Base-by-base conservation (phyloP, 1,284 basidiomycete genomes). In the Austropuccinia psidii region DNA sequence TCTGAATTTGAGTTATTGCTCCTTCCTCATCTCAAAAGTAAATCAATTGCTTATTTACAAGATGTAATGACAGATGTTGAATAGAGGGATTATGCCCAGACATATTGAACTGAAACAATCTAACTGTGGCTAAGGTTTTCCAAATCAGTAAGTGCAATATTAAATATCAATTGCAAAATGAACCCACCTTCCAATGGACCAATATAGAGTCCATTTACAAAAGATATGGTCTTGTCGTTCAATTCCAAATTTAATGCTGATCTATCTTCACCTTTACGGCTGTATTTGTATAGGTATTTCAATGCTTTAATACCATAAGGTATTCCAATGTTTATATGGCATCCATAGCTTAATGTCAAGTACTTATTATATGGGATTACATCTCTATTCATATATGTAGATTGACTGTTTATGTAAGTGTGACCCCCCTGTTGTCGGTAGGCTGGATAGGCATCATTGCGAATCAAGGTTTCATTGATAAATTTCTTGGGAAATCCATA, bases 71-170 rank as follows among this genome's bases (percentile, higher is more conserved):
- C 11, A 66, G 33, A 1, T 43, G 15, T 29, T 64, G 61, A 6
- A 64, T 35, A 5, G 61, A 5, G 2, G 61, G 61, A 29, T 47
- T 45, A 0, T 27, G 39, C 3, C 27, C 75, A 76, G 83, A 81
- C 31, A 82, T 77, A 1, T 76, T 68, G 72, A 81, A 83, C 3
- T 80, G 76, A 37, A 81, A 79, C 19, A 84, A 77, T 8, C 80
- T 79, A 80, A 80, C 83, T 2, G 67, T 64, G 7, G 81, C 82
- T 72, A 24, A 83, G 6, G 77, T 81, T 2, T 77, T 58, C 15
- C 82, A 77, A 58, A 45, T 45, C n/a, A 45, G 43, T 45, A 45
- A 37, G 31, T 19, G 24, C 33, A 5, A 58, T 21, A 58, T 57
- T 31, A 29, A 75, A 82, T 78, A 7, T 82, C 54, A 57, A 29